A percentile compares a stretch with the other conserved stretches of the same genome.
Evolutionary conservation across 768 basidiomycete species (phyloP).

Genomic region (Phlebiopsis flavidoalba): DNA sequence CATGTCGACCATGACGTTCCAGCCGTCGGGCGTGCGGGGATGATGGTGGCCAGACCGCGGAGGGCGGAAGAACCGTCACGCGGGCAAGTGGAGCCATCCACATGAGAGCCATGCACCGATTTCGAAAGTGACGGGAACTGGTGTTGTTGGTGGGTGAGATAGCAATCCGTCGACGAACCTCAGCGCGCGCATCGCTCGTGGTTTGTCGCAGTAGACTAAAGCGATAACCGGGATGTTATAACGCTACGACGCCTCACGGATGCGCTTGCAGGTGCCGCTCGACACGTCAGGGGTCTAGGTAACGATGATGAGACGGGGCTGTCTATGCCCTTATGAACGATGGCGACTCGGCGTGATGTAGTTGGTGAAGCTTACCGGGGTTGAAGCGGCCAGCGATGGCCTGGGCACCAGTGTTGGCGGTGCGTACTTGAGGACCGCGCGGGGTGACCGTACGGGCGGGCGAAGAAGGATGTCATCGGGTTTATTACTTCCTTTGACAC

Average conservation of each 20-base stretch:
- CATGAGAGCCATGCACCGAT: conserved; percentile 95
- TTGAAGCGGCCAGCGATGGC: conserved; percentile 99
- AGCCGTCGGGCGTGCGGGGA: conserved; percentile 87
- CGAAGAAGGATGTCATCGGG: too few species aligned
- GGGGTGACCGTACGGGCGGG: conserved; percentile 98
- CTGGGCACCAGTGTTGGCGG: conserved; percentile 96
- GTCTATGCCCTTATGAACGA: conserved; percentile 99
- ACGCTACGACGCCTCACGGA: conserved; percentile 99
- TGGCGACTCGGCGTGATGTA: conserved; percentile 99
- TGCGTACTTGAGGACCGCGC: conserved; percentile 98
- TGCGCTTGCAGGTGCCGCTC: conserved; percentile 99
- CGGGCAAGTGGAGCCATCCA: conserved; percentile 98
- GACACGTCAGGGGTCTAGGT: conserved; percentile 98
- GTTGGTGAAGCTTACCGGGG: conserved; percentile 98
- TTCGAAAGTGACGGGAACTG: conserved; percentile 92
- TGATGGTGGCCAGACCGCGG: conserved; percentile 88
- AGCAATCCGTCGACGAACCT: conserved; percentile 96
- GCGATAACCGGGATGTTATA: conserved; percentile 99
- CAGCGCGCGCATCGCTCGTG: conserved; percentile 95
- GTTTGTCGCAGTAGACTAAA: conserved; percentile 97
- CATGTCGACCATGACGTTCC: conserved; percentile 99
- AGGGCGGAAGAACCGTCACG: conserved; percentile 97
- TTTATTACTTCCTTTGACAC: too few species aligned
- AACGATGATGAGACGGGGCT: conserved; percentile 96
- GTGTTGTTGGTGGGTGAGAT: conserved; percentile 99